Conservation (phyloP, 192 early-diverging fungal genomes). For the Phycomyces blakesleeanus region DNA sequence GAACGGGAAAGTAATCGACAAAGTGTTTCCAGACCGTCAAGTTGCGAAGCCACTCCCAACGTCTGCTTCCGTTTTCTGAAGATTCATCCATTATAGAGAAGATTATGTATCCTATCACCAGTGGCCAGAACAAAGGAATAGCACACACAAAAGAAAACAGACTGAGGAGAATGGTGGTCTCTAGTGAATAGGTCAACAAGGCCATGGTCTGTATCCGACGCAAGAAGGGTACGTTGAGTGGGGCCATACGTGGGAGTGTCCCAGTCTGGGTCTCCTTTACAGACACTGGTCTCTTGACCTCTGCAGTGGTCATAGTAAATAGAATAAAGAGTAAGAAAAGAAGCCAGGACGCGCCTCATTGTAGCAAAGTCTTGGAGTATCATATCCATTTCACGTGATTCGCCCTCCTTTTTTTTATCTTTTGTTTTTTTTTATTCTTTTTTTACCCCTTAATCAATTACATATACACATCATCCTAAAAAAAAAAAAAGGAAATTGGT, state of each 20-base stretch:
- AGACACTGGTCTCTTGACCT: not conserved
- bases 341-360: too few relatives aligned
- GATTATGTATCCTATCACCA: conserved; percentile 70
- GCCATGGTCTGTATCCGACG: conserved; percentile 66
- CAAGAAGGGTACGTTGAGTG: conserved; percentile 52
- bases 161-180: not conserved
- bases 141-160: conserved; percentile 60
- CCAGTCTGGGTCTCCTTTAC: not conserved
- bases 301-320: not conserved
- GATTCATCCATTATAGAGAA: conserved; percentile 69
- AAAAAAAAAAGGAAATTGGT: too few relatives aligned
- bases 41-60: conserved; percentile 45
- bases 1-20: conserved; percentile 76
- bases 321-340: too few relatives aligned
- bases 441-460: not conserved
- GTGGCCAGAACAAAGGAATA: conserved; percentile 46
- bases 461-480: too few relatives aligned
- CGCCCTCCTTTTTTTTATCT: not conserved
- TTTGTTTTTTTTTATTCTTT: not conserved
- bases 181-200: conserved; percentile 35
- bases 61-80: conserved; percentile 77
- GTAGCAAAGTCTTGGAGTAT: too few relatives aligned
- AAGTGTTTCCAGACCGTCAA: conserved; percentile 71
- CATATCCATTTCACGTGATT: too few relatives aligned
- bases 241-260: conserved; percentile 38